Conservation (phyloP, 352 stramenopile species). For the Phytophthora agathidicida region DNA sequence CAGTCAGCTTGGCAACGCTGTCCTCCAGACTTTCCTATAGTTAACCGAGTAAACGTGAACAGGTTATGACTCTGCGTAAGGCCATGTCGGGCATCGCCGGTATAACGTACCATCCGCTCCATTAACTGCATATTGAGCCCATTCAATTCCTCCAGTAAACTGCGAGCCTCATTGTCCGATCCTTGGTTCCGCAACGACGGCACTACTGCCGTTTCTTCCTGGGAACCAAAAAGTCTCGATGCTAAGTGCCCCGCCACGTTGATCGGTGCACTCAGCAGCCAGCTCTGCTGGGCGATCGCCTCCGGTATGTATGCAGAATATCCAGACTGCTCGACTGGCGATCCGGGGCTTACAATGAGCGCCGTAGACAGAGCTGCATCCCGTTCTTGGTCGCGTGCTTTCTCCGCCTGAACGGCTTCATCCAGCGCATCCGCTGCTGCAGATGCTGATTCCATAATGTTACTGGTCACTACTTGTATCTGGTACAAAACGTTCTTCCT, state of each 20-base stretch:
- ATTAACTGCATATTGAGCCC: conserved; percentile 86
- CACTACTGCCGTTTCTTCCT: conserved; percentile 36
- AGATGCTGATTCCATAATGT: conserved; percentile 77
- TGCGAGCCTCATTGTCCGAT: conserved; percentile 55
- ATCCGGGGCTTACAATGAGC: conserved; percentile 43
- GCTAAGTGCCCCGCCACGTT: conserved; percentile 64
- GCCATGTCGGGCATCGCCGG: background rate
- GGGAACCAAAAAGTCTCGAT: conserved; percentile 75
- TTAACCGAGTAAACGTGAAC: background rate
- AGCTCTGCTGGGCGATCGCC: conserved; percentile 60
- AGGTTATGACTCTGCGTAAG: background rate
- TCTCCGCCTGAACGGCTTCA: conserved; percentile 63
- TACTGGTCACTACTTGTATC: conserved; percentile 65
- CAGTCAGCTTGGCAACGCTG: conserved; percentile 68
- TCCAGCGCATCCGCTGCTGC: conserved; percentile 75
- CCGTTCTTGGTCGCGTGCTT: conserved; percentile 45
- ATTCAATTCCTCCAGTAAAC: conserved; percentile 83
- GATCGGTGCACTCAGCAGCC: conserved; percentile 71
- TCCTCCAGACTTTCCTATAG: conserved; percentile 77
- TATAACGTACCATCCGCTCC: conserved; percentile 66
- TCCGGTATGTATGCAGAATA: conserved; percentile 54
- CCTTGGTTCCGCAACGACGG: conserved; percentile 19
- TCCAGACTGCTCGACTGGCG: conserved; percentile 12
- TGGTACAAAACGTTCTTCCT: conserved; percentile 86
- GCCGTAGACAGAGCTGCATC: conserved; percentile 39